Percentiles rank a stretch among this genome's conserved stretches.
phyloP scores from a whole-genome alignment of 352 stramenopile species.

The Pythium periplocum region DNA sequence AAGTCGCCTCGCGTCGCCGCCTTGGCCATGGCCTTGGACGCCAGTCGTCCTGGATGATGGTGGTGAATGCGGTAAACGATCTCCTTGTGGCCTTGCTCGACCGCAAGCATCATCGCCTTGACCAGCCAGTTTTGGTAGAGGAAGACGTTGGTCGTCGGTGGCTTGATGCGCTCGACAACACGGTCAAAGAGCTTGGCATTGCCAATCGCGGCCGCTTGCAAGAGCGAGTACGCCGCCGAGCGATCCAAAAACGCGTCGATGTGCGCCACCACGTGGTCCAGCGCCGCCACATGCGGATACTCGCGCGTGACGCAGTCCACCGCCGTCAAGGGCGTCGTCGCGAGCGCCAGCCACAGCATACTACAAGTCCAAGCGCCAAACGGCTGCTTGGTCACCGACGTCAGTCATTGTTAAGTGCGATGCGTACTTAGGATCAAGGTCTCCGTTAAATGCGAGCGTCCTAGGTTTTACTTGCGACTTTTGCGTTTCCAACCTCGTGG shows the following conservation, averaged over 20 bases:
- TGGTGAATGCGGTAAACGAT: slow-evolving; percentile 16
- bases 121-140: slow-evolving; percentile 25
- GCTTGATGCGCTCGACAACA: slow-evolving; percentile 12
- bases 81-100: slow-evolving; percentile 17
- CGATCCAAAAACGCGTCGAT: slow-evolving; percentile 21
- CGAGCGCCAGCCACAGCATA: neutral
- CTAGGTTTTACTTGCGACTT: too few species aligned
- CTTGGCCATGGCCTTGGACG: slow-evolving; percentile 8
- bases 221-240: slow-evolving; percentile 13
- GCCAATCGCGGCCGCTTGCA: slow-evolving; percentile 11
- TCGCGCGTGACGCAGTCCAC: slow-evolving; percentile 14
- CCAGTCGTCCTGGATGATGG: slow-evolving; percentile 10
- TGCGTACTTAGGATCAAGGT: too few species aligned
- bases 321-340: slow-evolving; percentile 13
- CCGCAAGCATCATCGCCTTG: slow-evolving; percentile 17
- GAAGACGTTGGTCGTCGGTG: slow-evolving; percentile 11
- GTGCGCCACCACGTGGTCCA: slow-evolving; percentile 20
- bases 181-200: slow-evolving; percentile 22
- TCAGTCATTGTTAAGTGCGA: too few species aligned
- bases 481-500: too few species aligned
- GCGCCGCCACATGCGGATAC: slow-evolving; percentile 13
- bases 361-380: too few species aligned
- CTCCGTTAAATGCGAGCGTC: too few species aligned
- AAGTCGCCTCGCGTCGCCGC: slow-evolving; percentile 18
- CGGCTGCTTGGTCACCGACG: too few species aligned